phyloP scores from a whole-genome alignment of 2,329 filamentous ascomycete species.

The Botrytis paeoniae region DNA sequence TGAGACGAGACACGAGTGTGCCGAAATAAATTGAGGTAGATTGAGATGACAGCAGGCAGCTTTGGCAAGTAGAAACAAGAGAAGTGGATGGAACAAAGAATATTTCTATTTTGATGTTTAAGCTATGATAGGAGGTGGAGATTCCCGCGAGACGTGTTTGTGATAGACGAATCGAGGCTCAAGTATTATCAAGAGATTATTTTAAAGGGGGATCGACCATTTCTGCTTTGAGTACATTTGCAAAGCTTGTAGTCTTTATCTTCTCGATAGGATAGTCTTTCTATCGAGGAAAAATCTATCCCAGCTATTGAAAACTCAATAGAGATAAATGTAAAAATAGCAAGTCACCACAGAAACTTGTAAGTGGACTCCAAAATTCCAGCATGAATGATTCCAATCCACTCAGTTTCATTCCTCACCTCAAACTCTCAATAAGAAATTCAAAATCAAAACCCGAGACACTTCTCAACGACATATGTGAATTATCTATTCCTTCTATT shows the following conservation, averaged over 20 bases:
- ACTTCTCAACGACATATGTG: not conserved
- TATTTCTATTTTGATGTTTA: not conserved
- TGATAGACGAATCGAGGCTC: not conserved
- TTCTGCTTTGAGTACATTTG: not conserved
- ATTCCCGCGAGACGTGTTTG: not conserved
- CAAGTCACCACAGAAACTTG: too few species aligned
- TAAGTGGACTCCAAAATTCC: not conserved
- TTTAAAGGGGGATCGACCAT: too few species aligned
- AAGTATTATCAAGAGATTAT: not conserved
- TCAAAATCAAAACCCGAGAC: not conserved
- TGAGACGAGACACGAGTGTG: slow-evolving; percentile 5
- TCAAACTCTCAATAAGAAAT: slow-evolving; percentile 14
- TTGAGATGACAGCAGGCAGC: not conserved
- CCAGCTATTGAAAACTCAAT: not conserved
- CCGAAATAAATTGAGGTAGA: not conserved
- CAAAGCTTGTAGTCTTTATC: not conserved
- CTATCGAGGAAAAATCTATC: not conserved
- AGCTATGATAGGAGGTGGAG: not conserved
- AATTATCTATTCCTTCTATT: not conserved
- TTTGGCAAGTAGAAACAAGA: not conserved
- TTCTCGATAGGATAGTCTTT: not conserved
- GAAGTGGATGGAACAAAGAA: not conserved
- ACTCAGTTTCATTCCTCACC: not conserved
- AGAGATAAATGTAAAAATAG: not conserved
- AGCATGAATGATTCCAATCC: not conserved